Conservation (phyloP, 2,329 filamentous ascomycete genomes). For the Lojkania enalia region DNA sequence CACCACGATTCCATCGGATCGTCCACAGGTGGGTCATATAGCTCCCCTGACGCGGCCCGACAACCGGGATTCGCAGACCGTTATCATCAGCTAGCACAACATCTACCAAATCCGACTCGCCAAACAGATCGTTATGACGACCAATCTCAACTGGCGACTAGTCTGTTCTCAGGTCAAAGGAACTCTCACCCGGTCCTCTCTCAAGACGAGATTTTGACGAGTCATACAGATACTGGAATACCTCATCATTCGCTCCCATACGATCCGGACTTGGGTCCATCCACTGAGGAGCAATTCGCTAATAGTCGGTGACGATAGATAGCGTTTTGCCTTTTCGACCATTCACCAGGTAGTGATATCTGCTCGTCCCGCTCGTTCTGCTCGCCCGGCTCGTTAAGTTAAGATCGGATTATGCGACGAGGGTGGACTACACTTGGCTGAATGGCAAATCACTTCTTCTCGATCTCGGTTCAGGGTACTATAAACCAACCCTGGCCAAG, state of each 20-base stretch:
- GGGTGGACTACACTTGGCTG: not conserved
- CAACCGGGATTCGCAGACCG: not conserved
- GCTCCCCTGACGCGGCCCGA: conserved; percentile 5
- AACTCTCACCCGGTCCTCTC: conserved; percentile 5
- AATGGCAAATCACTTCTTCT: not conserved
- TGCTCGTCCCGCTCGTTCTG: not conserved
- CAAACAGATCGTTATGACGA: conserved; percentile 5
- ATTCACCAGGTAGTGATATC: not conserved
- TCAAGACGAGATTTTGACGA: conserved; percentile 8
- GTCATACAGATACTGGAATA: conserved; percentile 9
- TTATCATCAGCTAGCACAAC: not conserved
- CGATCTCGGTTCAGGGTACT: not conserved
- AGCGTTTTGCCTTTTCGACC: not conserved
- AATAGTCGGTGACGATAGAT: conserved; percentile 2
- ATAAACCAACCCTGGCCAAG: too few relatives aligned
- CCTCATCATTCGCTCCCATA: conserved; percentile 3
- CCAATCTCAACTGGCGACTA: conserved; percentile 1
- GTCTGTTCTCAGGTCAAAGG: conserved; percentile 5
- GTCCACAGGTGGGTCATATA: conserved; percentile 6
- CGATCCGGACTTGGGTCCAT: conserved; percentile 8
- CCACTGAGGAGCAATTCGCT: conserved; percentile 6
- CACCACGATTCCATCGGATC: conserved; percentile 2
- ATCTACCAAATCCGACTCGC: conserved; percentile 4
- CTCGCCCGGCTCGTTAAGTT: not conserved
- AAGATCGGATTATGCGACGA: not conserved